phyloP scores from a whole-genome alignment of 495 filamentous ascomycete genomes.

The Aspergillus ostianus region DNA sequence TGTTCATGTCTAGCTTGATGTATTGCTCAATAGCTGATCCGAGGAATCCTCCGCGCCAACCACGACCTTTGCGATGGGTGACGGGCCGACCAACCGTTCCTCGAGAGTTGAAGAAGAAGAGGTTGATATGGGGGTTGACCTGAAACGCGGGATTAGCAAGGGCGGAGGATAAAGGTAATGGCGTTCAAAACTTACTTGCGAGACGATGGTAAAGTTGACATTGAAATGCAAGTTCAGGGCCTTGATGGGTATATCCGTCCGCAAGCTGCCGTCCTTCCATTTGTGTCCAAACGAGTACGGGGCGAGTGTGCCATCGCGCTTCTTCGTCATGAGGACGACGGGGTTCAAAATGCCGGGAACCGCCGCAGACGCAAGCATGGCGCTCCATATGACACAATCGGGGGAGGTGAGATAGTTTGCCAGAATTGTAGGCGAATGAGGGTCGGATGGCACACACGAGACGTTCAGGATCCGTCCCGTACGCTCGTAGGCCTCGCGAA shows the following conservation, averaged over 20 bases:
- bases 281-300: constrained; percentile 95
- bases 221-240: constrained; percentile 94
- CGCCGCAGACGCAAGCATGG: constrained; percentile 90
- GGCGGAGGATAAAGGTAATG: background rate
- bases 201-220: constrained; percentile 95
- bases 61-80: constrained; percentile 87
- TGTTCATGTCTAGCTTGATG: constrained; percentile 89
- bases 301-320: constrained; percentile 64
- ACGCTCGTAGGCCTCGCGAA: constrained; percentile 89
- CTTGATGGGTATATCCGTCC: constrained; percentile 94
- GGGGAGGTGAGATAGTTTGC: constrained; percentile 92
- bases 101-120: constrained; percentile 96
- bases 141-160: constrained; percentile 18
- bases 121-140: constrained; percentile 95
- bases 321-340: constrained; percentile 96
- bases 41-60: constrained; percentile 94
- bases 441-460: constrained; percentile 94
- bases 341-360: constrained; percentile 96
- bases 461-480: constrained; percentile 95
- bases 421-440: constrained; percentile 86
- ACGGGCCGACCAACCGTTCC: constrained; percentile 90
- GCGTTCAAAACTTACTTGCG: constrained; percentile 50
- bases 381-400: constrained; percentile 97
- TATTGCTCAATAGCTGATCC: constrained; percentile 91
- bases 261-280: constrained; percentile 94